Base-by-base conservation (phyloP, 106 monocot species). In the Apostasia ramifera region DNA sequence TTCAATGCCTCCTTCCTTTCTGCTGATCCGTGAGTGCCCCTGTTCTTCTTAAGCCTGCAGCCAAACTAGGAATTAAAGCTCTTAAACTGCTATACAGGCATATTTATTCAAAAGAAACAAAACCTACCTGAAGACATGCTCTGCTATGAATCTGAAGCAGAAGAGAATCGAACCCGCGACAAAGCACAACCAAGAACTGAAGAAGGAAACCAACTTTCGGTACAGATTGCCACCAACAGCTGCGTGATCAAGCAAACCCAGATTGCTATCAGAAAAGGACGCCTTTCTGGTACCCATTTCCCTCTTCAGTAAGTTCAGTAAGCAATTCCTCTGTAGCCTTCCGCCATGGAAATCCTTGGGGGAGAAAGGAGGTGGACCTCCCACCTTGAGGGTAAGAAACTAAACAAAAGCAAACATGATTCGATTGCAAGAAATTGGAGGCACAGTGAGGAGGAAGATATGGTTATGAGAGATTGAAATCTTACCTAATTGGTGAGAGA, bases 101-200 rank as follows among this genome's bases (percentile, higher is more conserved):
- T 26, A 26, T 26, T 26, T 26, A 26, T 26, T 26, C 26, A 26
- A 26, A 6, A 37, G 14, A 51, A 54, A 26, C 26, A 66, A 7
- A 47, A 50, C 7, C 66, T 53, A 71, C 71, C 71, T 71, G 71
- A 71, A 71, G 5, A 49, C 7, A 71, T 10, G 71, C 37, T 55
- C 47, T 3, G 6, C 10, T 2, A 71, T 49, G 71, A 71, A 71
- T 47, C 39, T 49, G 57, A 48, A 44, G 4, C 47, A 13, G 38
- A 71, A 4, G 8, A 50, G 11, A 41, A 71, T 40, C 3, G 26
- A 59, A 48, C 50, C 57, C 45, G 38, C 44, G 12, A 70, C 44
- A 45, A 44, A 57, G 46, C 56, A 2, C 70, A 54, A 37, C 6
- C 44, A 70, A 57, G 55, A 70, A 70, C 15, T 59, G 46, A 60